Base-by-base conservation (phyloP, 331 rosid genomes). In the Arachis monticola region DNA sequence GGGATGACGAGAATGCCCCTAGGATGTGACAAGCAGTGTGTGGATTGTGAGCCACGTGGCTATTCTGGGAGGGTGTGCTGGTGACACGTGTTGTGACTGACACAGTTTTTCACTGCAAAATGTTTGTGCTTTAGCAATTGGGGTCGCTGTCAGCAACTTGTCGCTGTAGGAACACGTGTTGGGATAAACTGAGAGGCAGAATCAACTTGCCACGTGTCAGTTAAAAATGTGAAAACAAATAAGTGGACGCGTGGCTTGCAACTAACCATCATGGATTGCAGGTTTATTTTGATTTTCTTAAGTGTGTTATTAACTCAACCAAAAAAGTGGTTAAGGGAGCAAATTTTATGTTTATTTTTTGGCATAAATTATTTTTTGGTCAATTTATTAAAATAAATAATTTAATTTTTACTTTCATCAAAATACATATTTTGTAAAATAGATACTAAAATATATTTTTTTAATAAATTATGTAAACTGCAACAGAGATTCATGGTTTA, bases 21-120 rank as follows among this genome's bases (percentile, higher is more conserved):
- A 48, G 6, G 30, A 70, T 75, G 60, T n/a, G 75, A 76, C 76
- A n/a, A 58, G 44, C 47, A 80, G 81, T 42, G 75, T 47, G 77
- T 53, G 57, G 79, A 56, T 62, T 76, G 71, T 35, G 11, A 31
- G 85, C 77, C 97, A 90, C 81, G 86, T 90, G 93, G 93, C 81
- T 2, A 42, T 9, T 5, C 56, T 1, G 67, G 72, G 59, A 32
- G 5, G 27, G 79, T 38, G 58, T 3, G 7, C 52, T 8, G 0
- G 0, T 4, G 87, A 81, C 93, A 92, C 93, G 97, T 90, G 89
- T 85, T 47, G 69, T 4, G 48, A 35, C 40, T 45, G 83, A 79
- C 84, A 75, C 65, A 68, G 84, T 79, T 47, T 59, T 56, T 52
- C 41, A 67, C 57, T 70, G 78, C 46, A 27, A 22, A 71, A 66